Evolutionary conservation across 2,329 filamentous ascomycete genomes (phyloP).

Genomic region (Sporothrix brunneoviolacea): DNA sequence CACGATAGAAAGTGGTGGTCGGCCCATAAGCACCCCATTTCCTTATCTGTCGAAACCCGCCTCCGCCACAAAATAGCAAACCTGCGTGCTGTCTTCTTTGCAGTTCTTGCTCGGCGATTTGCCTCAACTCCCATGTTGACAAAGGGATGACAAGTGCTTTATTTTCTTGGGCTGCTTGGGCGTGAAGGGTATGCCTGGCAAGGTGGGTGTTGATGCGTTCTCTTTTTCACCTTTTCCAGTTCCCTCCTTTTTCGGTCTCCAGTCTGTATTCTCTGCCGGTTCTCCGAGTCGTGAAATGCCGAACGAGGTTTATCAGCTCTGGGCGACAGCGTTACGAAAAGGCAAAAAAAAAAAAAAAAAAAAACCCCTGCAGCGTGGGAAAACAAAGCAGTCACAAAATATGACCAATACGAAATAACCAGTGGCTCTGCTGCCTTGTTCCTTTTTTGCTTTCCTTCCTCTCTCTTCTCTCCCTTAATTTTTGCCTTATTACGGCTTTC

Average conservation of each 20-base stretch:
- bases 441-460: neutral
- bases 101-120: too few relatives aligned
- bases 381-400: too few relatives aligned
- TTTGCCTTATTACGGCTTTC: neutral
- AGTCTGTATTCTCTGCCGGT: neutral
- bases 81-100: too few relatives aligned
- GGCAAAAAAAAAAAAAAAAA: neutral
- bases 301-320: neutral
- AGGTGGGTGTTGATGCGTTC: too few relatives aligned
- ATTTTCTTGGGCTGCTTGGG: neutral
- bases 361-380: neutral
- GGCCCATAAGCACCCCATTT: too few relatives aligned
- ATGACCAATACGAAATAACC: neutral
- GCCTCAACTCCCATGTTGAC: too few relatives aligned
- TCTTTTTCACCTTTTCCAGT: neutral
- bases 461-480: too few relatives aligned
- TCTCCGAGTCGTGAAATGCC: slow-evolving; percentile 1
- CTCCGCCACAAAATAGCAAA: too few relatives aligned
- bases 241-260: neutral
- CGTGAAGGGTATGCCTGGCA: too few relatives aligned
- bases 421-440: neutral
- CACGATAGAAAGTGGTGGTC: too few relatives aligned
- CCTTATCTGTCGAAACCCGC: too few relatives aligned
- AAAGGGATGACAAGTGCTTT: neutral
- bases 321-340: neutral